Conservation (phyloP, 2,329 filamentous ascomycete genomes). For the Teratosphaeria nubilosa region DNA sequence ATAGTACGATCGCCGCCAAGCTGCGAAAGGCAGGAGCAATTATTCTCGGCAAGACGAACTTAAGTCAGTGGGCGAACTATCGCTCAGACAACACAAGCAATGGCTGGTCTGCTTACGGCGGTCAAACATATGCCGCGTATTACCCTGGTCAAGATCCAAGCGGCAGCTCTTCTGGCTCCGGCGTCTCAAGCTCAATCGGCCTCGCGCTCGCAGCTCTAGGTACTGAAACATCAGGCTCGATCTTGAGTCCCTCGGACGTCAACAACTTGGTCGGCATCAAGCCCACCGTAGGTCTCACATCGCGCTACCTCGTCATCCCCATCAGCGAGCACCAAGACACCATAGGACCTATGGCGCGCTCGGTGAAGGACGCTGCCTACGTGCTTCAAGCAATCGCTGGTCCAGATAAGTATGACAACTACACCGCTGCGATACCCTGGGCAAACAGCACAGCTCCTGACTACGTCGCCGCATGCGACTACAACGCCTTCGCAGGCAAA, state of each 20-base stretch:
- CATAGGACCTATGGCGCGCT: constrained; percentile 48
- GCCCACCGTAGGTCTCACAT: constrained; percentile 56
- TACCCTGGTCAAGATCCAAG: constrained; percentile 51
- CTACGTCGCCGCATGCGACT: constrained; percentile 48
- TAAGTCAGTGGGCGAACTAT: constrained; percentile 57
- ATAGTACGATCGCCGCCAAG: constrained; percentile 50
- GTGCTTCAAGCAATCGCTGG: constrained; percentile 50
- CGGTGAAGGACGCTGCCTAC: constrained; percentile 49
- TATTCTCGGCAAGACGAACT: constrained; percentile 56
- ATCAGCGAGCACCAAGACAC: constrained; percentile 50
- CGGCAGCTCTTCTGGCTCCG: constrained; percentile 54
- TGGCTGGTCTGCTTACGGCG: constrained; percentile 56
- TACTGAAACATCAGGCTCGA: constrained; percentile 54
- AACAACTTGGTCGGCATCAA: constrained; percentile 60
- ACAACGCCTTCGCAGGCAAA: constrained; percentile 39
- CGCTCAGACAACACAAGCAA: constrained; percentile 47
- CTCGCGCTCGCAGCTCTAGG: constrained; percentile 50
- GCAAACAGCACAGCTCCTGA: constrained; percentile 40
- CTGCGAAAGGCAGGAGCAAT: constrained; percentile 52
- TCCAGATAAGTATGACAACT: constrained; percentile 44
- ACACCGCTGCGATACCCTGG: constrained; percentile 48
- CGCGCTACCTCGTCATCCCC: constrained; percentile 53
- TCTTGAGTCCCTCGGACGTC: constrained; percentile 44
- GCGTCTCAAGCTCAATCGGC: constrained; percentile 49
- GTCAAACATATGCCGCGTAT: constrained; percentile 53